Evolutionary conservation across 768 basidiomycete genomes (phyloP), one percentile per base, ranked within the genome.

Genomic region (Kwoniella dendrophila): DNA sequence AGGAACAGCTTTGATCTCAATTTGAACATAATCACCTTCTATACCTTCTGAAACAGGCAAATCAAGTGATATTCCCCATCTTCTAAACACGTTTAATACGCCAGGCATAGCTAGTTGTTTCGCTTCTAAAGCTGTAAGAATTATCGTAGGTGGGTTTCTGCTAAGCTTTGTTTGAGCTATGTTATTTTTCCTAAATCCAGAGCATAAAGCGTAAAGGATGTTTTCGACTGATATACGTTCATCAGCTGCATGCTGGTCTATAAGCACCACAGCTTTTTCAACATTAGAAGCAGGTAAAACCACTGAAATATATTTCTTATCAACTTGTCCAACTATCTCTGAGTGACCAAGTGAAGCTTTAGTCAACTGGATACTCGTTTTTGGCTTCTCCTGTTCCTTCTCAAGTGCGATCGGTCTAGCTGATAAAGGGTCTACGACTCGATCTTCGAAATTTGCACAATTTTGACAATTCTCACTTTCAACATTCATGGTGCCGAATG

Each of bases 221-320:
- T 81, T 80, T 80, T 99, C 96, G 61, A 98, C 90, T 22, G 94
- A 86, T 45, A 97, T 82, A 22, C 96, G 87, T 79, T 99, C 96
- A 74, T 96, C 92, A n/a, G 94, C 95, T 12, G 96, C 96, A 76
- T 99, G 96, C 78, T 99, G 96, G 81, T 99, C 96, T 48, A 99
- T 83, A 53, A 98, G 83, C 32, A 95, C 82, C 30, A 98, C 83
- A 2, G 38, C 50, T 45, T 60, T 41, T 22, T 38, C 47, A 18
- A 59, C 36, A 50, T 26, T 66, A 68, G 20, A 27, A 16, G 5
- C 24, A 44, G 38, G 53, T 24, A 68, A 56, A 26, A 78, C 77
- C 76, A 92, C 93, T 29, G 87, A 88, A 66, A 98, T 85, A 76
- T 94, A 98, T 80, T 97, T 99, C 63, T 82, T 79, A 78, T 98